Base-by-base conservation (phyloP, 108 stramenopile genomes). In the Epipyxis sp. region DNA sequence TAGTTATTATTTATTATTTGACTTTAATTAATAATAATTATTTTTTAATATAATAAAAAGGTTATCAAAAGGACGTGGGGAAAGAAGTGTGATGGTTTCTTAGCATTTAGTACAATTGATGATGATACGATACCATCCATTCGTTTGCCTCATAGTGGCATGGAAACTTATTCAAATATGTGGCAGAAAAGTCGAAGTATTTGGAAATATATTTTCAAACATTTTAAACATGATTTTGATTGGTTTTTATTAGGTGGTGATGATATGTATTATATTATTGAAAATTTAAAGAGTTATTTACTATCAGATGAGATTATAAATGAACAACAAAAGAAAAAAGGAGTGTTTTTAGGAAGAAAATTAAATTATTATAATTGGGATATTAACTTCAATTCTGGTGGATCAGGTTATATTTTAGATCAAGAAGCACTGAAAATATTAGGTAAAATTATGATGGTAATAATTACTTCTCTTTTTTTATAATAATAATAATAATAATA, bases 121-220 rank as follows among this genome's bases (percentile, higher is more conserved):
- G 94, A 96, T 77, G 77, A 77, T 2, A 59, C 77, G 2, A 40
- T 93, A 1, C 89, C 86, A 44, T 88, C 94, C 25, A 91, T 98
- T 44, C 81, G 91, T 59, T 94, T 98, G 71, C 87, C 87, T 41
- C 94, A 95, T 78, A 92, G 94, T 79, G 97, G 97, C 1, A 87
- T 86, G 2, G 97, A 98, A 84, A 93, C 90, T 79, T 98, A 95
- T 82, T 85, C 91, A 69, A 98, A 98, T 86, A 98, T 98, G 78
- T 98, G 97, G 97, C 97, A 98, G 81, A 98, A 98, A 77, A 89
- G 94, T 35, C 86, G 95, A 59, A 82, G 90, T 39, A 96, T 95
- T 44, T 94, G 91, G 92, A 90, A 82, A 50, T 94, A 91, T 79
- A 90, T 94, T 3, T 84, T 89, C 50, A 69, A 77, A 42, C 92